Conservation (phyloP, 2,329 filamentous ascomycete genomes). For the Basipetospora chlamydospora region DNA sequence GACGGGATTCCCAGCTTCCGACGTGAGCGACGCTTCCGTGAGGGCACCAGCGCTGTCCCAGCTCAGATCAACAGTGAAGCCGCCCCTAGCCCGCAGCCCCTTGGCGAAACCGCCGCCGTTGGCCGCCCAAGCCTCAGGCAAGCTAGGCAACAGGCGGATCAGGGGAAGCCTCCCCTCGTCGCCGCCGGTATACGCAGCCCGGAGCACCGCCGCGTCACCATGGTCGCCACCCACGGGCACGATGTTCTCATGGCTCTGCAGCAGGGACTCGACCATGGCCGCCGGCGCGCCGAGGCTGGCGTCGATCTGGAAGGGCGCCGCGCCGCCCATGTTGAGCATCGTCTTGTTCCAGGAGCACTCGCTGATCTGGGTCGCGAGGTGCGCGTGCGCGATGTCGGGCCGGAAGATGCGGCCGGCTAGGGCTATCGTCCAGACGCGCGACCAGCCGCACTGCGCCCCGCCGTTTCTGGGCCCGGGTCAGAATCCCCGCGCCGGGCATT, state of each 20-base stretch:
- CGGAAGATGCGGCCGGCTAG: slow-evolving; percentile 11
- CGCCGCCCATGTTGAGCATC: slow-evolving; percentile 17
- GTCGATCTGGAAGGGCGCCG: slow-evolving; percentile 29
- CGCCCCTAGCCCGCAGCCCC: slow-evolving; percentile 11
- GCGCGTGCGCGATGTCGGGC: slow-evolving; percentile 2
- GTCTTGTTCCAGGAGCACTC: not conserved
- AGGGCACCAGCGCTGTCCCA: slow-evolving; percentile 10
- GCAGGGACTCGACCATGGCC: slow-evolving; percentile 27
- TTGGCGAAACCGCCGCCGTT: slow-evolving; percentile 10
- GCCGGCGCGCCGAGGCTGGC: slow-evolving; percentile 32
- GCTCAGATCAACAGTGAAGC: slow-evolving; percentile 11
- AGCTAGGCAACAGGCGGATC: slow-evolving; percentile 12
- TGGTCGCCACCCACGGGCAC: not conserved
- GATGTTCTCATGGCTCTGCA: slow-evolving; percentile 20
- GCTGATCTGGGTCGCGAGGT: slow-evolving; percentile 1
- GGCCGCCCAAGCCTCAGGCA: slow-evolving; percentile 3
- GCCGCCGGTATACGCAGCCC: not conserved
- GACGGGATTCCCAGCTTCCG: slow-evolving; percentile 8
- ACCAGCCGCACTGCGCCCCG: slow-evolving; percentile 31
- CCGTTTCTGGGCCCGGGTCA: slow-evolving; percentile 16
- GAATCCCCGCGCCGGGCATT: no score
- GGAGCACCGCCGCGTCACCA: not conserved
- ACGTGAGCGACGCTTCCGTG: slow-evolving; percentile 11
- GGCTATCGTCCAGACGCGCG: slow-evolving; percentile 29
- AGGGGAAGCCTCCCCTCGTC: slow-evolving; percentile 11